These are phyloP conservation scores for Adansonia digitata DNA, from an alignment of 345 rosid species.

Conservation along the genomic window DNA sequence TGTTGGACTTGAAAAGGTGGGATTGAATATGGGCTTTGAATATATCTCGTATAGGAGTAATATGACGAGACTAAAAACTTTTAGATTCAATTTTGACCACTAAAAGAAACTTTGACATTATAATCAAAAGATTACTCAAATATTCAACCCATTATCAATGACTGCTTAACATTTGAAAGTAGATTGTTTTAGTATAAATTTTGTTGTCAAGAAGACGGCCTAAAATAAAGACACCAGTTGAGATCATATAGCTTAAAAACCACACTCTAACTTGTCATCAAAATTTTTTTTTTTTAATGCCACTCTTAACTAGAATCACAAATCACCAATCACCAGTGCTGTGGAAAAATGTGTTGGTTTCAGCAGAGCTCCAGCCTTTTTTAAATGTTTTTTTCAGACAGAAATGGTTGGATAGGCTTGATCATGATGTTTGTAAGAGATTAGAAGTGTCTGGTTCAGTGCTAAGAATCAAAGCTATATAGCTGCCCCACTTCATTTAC, in stretches of 20 bases:
- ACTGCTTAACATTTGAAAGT: neutral
- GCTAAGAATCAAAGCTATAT: too few species aligned
- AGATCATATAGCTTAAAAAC: neutral
- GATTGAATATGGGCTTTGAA: neutral
- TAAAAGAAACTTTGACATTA: neutral
- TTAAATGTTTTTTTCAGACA: neutral
- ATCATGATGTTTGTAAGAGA: constrained; percentile 7
- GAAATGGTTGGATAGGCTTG: constrained; percentile 9
- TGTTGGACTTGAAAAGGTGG: neutral
- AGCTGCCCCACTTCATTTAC: constrained; percentile 17
- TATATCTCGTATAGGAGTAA: neutral
- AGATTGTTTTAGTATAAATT: neutral
- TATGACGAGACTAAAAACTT: neutral
- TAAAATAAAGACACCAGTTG: neutral
- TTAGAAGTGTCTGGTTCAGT: too few species aligned
- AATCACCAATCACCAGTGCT: neutral
- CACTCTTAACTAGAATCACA: too few species aligned
- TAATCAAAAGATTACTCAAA: neutral
- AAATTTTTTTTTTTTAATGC: too few species aligned
- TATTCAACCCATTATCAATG: neutral
- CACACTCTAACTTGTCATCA: neutral
- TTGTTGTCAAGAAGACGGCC: neutral
- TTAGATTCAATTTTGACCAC: neutral
- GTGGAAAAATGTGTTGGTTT: neutral
- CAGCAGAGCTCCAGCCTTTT: neutral